phyloP scores from a whole-genome alignment of 306 rosid genomes.

The Prunus armeniaca region DNA sequence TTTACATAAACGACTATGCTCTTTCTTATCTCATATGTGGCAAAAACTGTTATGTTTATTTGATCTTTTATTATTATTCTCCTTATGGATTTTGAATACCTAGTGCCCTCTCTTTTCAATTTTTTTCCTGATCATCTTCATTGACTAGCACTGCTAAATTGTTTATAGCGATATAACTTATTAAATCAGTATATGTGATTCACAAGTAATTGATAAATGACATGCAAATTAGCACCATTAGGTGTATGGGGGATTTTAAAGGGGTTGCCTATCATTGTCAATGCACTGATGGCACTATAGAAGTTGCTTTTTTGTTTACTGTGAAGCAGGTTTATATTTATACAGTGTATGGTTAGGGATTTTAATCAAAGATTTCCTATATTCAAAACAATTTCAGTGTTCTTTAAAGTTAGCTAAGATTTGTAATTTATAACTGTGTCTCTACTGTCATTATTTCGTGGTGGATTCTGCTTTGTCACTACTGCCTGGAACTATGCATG shows the following conservation, averaged over 20 bases:
- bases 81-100: neutral
- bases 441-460: neutral
- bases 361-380: neutral
- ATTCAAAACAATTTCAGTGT: neutral
- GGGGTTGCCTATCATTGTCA: neutral
- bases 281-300: neutral
- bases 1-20: conserved; percentile 20
- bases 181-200: neutral
- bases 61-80: neutral
- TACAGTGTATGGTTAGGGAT: neutral
- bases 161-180: neutral
- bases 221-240: neutral
- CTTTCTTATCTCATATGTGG: neutral
- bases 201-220: neutral
- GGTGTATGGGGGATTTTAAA: neutral
- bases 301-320: neutral
- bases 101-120: neutral
- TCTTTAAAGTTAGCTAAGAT: neutral
- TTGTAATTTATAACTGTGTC: neutral
- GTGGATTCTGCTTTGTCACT: neutral
- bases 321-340: neutral
- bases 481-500: neutral
- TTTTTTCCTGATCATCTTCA: neutral
- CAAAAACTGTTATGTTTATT: neutral
- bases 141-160: neutral